These are phyloP conservation scores for Phytophthora sojae DNA, from an alignment of 352 stramenopile species.

Conservation along the genomic window DNA sequence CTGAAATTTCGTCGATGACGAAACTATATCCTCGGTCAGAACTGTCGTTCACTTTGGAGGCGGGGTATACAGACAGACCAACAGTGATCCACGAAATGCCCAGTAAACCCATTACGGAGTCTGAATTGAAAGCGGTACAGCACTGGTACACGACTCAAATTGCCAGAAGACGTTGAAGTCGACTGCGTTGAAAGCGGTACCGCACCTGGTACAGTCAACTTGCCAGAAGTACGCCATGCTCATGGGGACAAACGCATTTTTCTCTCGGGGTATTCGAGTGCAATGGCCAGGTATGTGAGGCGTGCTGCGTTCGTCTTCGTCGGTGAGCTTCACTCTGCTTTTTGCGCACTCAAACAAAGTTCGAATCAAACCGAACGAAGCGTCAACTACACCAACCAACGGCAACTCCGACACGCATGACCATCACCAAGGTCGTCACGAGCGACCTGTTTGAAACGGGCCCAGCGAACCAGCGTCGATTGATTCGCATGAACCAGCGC, in stretches of 20 bases:
- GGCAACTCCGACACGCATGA: constrained; percentile 1
- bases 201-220: not conserved
- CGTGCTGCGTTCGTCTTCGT: too few species aligned
- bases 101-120: too few species aligned
- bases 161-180: too few species aligned
- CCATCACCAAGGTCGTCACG: constrained; percentile 5
- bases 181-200: too few species aligned
- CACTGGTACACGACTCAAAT: too few species aligned
- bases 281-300: not conserved
- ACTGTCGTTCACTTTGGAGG: too few species aligned
- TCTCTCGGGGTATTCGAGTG: not conserved
- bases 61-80: too few species aligned
- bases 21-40: too few species aligned
- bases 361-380: too few species aligned
- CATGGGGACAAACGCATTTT: not conserved
- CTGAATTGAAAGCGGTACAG: too few species aligned
- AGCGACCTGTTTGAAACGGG: constrained; percentile 4
- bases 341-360: not conserved
- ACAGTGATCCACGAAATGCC: too few species aligned
- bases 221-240: not conserved
- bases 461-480: not conserved
- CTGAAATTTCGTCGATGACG: too few species aligned
- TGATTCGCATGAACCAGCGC: constrained; percentile 14
- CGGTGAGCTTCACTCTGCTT: not conserved
- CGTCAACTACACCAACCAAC: not conserved